Conservation (phyloP, 108 stramenopile genomes). For the Cyclostephanos invisitatus region DNA sequence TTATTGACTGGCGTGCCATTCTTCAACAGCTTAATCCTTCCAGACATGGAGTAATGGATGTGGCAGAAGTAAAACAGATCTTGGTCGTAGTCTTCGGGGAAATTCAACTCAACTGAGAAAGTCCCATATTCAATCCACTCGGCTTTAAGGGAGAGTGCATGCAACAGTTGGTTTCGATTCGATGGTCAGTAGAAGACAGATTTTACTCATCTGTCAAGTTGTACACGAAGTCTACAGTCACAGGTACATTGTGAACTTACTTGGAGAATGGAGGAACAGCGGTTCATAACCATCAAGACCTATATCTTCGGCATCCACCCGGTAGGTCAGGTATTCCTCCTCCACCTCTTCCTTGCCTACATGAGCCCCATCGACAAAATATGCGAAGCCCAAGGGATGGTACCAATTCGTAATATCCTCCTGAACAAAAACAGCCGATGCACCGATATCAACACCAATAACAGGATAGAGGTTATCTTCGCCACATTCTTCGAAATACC, state of each 20-base stretch:
- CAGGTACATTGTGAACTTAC: conserved; percentile 1
- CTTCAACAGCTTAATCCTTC: conserved; percentile 74
- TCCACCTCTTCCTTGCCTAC: conserved; percentile 25
- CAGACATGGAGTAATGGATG: conserved; percentile 73
- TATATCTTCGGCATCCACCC: conserved; percentile 67
- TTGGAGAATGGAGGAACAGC: conserved; percentile 67
- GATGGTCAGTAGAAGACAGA: too few species aligned
- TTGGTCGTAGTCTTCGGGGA: conserved; percentile 41
- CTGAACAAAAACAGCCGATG: conserved; percentile 80
- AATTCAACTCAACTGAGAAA: conserved; percentile 60
- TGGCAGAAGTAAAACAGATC: conserved; percentile 96
- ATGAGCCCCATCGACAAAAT: conserved; percentile 29
- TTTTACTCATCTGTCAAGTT: too few species aligned
- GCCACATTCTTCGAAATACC: conserved; percentile 77
- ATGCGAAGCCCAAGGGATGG: conserved; percentile 88
- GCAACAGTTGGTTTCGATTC: neutral
- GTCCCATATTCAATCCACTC: conserved; percentile 63
- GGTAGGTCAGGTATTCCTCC: conserved; percentile 7
- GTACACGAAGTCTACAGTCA: neutral
- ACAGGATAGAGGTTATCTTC: conserved; percentile 67
- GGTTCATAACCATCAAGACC: conserved; percentile 82
- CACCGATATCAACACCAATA: conserved; percentile 71
- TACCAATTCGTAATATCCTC: conserved; percentile 65
- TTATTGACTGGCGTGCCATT: conserved; percentile 40
- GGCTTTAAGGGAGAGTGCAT: conserved; percentile 10